Conservation (phyloP, 1,284 basidiomycete species). For the Ganoderma lingzhi region DNA sequence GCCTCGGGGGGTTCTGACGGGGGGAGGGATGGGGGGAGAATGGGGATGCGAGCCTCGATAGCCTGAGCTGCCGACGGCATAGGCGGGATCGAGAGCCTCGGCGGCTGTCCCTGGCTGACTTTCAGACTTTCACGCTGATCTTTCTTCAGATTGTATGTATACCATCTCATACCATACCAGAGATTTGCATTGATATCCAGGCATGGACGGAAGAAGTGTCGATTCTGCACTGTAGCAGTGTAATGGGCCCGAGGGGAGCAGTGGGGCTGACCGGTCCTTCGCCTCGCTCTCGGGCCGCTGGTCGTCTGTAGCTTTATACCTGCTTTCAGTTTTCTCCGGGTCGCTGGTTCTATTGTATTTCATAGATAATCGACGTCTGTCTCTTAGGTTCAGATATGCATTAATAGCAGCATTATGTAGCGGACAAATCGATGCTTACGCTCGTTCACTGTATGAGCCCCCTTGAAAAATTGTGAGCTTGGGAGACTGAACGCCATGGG, state of each 20-base stretch:
- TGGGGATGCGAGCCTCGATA: background rate
- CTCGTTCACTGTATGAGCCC: background rate
- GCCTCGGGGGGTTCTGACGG: slow-evolving; percentile 21
- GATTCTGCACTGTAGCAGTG: background rate
- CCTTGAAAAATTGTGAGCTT: background rate
- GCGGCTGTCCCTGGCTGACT: slow-evolving; percentile 21
- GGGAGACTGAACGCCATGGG: background rate
- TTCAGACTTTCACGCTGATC: slow-evolving; percentile 10
- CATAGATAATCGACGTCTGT: background rate
- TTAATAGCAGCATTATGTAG: background rate
- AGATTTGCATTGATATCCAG: slow-evolving; percentile 20
- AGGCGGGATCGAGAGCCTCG: background rate
- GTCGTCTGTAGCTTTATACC: slow-evolving; percentile 2
- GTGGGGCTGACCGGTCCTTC: background rate
- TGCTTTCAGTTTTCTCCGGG: background rate
- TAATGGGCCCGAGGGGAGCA: background rate
- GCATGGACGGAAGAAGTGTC: background rate
- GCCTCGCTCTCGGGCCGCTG: background rate
- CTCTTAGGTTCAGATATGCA: background rate
- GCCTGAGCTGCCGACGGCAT: background rate
- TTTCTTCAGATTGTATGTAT: background rate
- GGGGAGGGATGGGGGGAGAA: background rate
- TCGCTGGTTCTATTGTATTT: background rate
- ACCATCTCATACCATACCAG: slow-evolving; percentile 18
- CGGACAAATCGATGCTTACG: background rate